Conservation (phyloP, 345 rosid species). For the Barbarea vulgaris region DNA sequence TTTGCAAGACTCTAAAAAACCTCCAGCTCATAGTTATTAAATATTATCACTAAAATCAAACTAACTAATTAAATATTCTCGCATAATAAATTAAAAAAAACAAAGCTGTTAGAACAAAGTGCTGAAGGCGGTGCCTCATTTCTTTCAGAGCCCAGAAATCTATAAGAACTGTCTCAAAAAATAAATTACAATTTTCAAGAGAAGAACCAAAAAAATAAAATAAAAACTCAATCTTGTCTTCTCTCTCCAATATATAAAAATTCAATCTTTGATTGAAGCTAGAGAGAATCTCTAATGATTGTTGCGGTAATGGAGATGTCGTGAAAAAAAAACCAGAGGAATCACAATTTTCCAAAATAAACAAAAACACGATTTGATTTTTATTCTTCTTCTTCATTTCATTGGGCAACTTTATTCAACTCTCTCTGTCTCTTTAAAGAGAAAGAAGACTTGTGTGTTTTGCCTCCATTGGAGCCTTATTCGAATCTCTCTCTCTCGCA, state of each 20-base stretch:
- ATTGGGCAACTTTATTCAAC: not conserved
- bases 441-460: conserved; percentile 24
- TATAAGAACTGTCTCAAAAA: conserved; percentile 33
- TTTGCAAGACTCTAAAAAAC: conserved; percentile 11
- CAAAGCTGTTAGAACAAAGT: conserved; percentile 26
- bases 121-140: conserved; percentile 42
- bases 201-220: too few relatives aligned
- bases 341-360: not conserved
- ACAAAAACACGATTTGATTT: conserved; percentile 13
- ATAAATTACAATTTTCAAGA: not conserved
- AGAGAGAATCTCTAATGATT: conserved; percentile 16
- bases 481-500: conserved; percentile 22
- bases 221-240: not conserved
- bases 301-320: conserved; percentile 27
- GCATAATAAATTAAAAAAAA: not conserved
- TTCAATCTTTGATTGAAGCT: not conserved
- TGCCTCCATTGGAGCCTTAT: conserved; percentile 22
- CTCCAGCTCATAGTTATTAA: conserved; percentile 26
- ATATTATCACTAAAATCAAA: not conserved
- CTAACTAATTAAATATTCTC: not conserved
- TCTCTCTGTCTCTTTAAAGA: conserved; percentile 1
- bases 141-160: conserved; percentile 42
- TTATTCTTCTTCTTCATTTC: not conserved
- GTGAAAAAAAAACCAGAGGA: conserved; percentile 8
- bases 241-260: not conserved